Evolutionary conservation across 805 yeast species (phyloP), one percentile per base, ranked within the genome.

Genomic region (Saccharomycopsis javanensis): DNA sequence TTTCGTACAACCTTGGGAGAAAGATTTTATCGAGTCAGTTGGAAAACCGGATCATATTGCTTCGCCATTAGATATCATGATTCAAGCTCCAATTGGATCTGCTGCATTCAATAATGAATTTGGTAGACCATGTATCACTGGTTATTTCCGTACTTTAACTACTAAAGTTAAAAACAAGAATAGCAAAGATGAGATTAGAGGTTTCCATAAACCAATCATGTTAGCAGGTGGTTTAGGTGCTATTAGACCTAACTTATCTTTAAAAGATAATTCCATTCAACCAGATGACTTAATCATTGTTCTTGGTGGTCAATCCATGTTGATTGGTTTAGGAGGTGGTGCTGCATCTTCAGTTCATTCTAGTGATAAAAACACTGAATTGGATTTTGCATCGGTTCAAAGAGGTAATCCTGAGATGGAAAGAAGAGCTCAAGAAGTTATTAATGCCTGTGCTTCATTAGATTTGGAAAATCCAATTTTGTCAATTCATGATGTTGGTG

Each of bases 361-460:
- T 25, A 97, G 97, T 65, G 97, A 88, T 70, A 97, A 94, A 55
- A 87, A 96, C 45, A 98, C 96, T 31, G 96, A 85, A 63, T 80
- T 94, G 66, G 99, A 94, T 77, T 94, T 90, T 74, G 99, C 99
- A 11, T 91, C 98, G 18, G 99, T 94, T 45, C 99, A 94, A 76
- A 85, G 99, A 77, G 99, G 98, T 57, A 94, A 94, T 74, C 98
- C 99, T 18, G 99, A 94, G 74, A 91, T 94, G 86, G 97, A 94
- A 75, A 88, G 99, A 75, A 86, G 99, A 70, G 97, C 98, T 31
- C 99, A 94, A 73, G 94, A 89, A 78, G 99, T 94, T 50, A 92
- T 94, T 63, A 96, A 92, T 70, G 83, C 95, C 16, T 94, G 99
- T 79, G 83, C 84, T 48, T 83, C 96, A 2, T 75, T 88, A 55